Evolutionary conservation across 2,329 filamentous ascomycete species (phyloP).

Genomic region (Botryotinia narcissicola): DNA sequence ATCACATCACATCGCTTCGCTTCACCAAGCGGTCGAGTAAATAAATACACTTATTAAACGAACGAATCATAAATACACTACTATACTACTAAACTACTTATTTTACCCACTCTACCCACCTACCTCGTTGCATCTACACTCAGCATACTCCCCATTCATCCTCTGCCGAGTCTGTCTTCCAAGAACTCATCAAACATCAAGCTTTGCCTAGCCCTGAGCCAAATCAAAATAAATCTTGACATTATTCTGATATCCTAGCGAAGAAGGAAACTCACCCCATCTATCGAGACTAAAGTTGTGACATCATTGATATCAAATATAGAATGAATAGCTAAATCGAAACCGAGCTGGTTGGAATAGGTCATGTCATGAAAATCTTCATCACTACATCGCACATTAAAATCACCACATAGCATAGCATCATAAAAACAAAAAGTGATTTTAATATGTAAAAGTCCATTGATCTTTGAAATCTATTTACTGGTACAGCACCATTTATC

Average conservation of each 20-base stretch:
- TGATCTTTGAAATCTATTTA: slow-evolving; percentile 8
- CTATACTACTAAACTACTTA: no score
- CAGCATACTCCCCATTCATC: no score
- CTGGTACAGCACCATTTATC: background rate
- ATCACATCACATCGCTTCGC: background rate
- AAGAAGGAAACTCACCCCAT: accelerated
- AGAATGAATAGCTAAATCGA: background rate
- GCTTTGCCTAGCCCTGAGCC: background rate
- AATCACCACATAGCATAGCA: background rate
- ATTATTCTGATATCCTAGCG: background rate
- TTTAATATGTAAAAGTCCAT: background rate
- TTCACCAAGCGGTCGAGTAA: background rate
- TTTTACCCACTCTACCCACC: no score
- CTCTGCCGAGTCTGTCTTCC: background rate
- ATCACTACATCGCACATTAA: background rate
- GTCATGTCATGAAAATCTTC: background rate
- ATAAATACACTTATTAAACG: background rate
- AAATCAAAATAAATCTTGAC: background rate
- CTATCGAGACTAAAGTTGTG: background rate
- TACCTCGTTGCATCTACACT: no score
- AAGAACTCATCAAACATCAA: background rate
- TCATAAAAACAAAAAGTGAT: background rate
- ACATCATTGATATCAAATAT: background rate
- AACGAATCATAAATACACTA: background rate
- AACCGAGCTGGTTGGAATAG: background rate